A percentile compares a stretch with the other conserved stretches of the same genome.
These are phyloP conservation scores for Aureobasidium sp. DNA, from an alignment of 2,329 filamentous ascomycete genomes.

Conservation along the genomic window DNA sequence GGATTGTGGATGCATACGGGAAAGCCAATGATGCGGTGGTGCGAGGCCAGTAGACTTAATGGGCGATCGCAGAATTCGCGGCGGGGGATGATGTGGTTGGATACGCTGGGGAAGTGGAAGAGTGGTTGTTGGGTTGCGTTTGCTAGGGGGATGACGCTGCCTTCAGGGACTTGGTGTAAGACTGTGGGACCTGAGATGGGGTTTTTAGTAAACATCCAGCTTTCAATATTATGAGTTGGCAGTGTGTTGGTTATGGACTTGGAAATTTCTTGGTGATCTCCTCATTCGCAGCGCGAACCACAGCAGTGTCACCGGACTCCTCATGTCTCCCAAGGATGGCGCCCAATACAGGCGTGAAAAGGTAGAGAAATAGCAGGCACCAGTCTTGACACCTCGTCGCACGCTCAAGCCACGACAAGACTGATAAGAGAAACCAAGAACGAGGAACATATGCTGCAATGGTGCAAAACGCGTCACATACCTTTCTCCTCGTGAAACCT, in stretches of 20 bases:
- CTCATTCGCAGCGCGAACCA: background rate
- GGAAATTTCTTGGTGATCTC: no score
- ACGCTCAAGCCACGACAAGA: background rate
- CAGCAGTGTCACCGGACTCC: background rate
- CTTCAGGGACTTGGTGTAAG: slow-evolving; percentile 57
- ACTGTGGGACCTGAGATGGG: slow-evolving; percentile 49
- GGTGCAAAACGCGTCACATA: slow-evolving; percentile 20
- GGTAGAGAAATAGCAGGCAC: background rate
- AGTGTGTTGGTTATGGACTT: background rate
- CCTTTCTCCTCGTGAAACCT: slow-evolving; percentile 57
- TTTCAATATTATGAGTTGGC: no score
- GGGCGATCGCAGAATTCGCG: slow-evolving; percentile 92
- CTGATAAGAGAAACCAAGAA: background rate
- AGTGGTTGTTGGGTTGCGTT: slow-evolving; percentile 52
- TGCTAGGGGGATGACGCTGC: slow-evolving; percentile 44
- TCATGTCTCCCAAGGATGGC: no score
- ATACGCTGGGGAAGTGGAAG: slow-evolving; percentile 78
- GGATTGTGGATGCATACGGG: slow-evolving; percentile 76
- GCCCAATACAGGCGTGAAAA: no score
- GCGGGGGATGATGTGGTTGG: slow-evolving; percentile 88
- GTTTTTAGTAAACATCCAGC: background rate
- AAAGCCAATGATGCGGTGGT: slow-evolving; percentile 76
- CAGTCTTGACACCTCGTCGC: background rate
- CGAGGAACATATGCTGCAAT: background rate
- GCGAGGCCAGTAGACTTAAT: slow-evolving; percentile 28